These are phyloP conservation scores for Pseudoperonospora humuli DNA, from an alignment of 352 stramenopile species.

Conservation along the genomic window DNA sequence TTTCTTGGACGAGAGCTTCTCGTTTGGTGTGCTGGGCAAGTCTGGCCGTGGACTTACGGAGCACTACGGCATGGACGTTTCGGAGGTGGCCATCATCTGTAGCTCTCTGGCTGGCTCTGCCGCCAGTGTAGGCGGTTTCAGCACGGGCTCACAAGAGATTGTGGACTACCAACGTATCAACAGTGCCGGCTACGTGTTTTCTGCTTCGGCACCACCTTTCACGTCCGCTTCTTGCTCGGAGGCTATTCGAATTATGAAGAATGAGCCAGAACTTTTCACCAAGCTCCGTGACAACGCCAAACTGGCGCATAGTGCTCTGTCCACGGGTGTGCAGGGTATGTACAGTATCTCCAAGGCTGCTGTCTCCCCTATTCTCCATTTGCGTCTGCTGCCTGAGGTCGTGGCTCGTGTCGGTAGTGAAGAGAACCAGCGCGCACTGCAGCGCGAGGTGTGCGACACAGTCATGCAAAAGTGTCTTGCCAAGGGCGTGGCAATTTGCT, in stretches of 20 bases:
- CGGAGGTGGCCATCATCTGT: slow-evolving; percentile 91
- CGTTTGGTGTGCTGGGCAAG: slow-evolving; percentile 93
- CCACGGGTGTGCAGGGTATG: slow-evolving; percentile 24
- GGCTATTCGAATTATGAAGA: slow-evolving; percentile 79
- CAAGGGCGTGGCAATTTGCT: slow-evolving; percentile 66
- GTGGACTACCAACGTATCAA: slow-evolving; percentile 98
- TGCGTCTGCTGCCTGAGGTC: slow-evolving; percentile 45
- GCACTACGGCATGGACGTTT: slow-evolving; percentile 67
- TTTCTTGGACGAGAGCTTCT: slow-evolving; percentile 88
- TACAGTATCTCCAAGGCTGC: slow-evolving; percentile 52
- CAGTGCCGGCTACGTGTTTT: slow-evolving; percentile 97
- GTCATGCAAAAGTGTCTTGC: slow-evolving; percentile 53
- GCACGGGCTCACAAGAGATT: slow-evolving; percentile 93
- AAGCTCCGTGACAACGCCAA: slow-evolving; percentile 59
- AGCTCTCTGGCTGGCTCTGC: slow-evolving; percentile 91
- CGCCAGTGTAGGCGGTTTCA: slow-evolving; percentile 93
- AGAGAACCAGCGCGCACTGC: slow-evolving; percentile 38
- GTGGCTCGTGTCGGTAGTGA: slow-evolving; percentile 32
- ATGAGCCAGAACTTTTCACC: slow-evolving; percentile 65
- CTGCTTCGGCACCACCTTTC: slow-evolving; percentile 95
- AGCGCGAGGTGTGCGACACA: slow-evolving; percentile 52
- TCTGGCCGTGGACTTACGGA: slow-evolving; percentile 79
- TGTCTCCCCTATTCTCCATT: slow-evolving; percentile 65
- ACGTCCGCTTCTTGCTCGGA: slow-evolving; percentile 85
- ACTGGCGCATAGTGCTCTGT: slow-evolving; percentile 48